A percentile compares a stretch with the other conserved stretches of the same genome.
Conservation (phyloP, 768 basidiomycete species). For the Boletus subparvulus region DNA sequence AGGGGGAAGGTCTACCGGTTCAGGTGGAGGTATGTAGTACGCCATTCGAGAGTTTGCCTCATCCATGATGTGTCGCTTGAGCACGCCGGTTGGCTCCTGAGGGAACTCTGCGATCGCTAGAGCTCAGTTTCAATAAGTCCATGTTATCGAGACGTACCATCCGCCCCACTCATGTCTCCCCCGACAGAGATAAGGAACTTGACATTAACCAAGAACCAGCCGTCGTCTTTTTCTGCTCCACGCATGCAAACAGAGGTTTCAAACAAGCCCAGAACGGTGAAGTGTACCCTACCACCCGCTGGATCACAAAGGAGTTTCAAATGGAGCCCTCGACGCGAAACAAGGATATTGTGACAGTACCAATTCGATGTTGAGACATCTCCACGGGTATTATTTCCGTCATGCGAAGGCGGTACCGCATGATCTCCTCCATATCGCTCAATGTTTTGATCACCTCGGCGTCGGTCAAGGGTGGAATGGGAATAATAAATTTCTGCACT, state of each 20-base stretch:
- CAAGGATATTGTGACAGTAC: slow-evolving; percentile 38
- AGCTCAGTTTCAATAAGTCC: neutral
- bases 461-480: slow-evolving; percentile 65
- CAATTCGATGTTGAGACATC: slow-evolving; percentile 70
- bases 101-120: slow-evolving; percentile 59
- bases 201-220: slow-evolving; percentile 84
- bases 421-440: slow-evolving; percentile 68
- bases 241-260: slow-evolving; percentile 71
- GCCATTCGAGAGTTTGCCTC: slow-evolving; percentile 71
- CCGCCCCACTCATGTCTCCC: slow-evolving; percentile 68
- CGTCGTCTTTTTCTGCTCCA: slow-evolving; percentile 65
- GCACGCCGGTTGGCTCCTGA: slow-evolving; percentile 56
- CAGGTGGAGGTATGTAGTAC: slow-evolving; percentile 55
- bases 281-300: slow-evolving; percentile 80
- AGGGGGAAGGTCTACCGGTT: slow-evolving; percentile 41
- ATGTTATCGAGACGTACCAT: slow-evolving; percentile 45
- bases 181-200: slow-evolving; percentile 73
- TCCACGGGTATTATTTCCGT: slow-evolving; percentile 79
- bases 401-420: slow-evolving; percentile 77
- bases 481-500: slow-evolving; percentile 66
- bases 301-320: slow-evolving; percentile 21
- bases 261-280: slow-evolving; percentile 70
- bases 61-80: slow-evolving; percentile 67
- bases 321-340: slow-evolving; percentile 9
- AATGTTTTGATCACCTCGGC: slow-evolving; percentile 64